Evolutionary conservation across 257 asterid genomes (phyloP).

Genomic region (Nicotiana benthamiana): DNA sequence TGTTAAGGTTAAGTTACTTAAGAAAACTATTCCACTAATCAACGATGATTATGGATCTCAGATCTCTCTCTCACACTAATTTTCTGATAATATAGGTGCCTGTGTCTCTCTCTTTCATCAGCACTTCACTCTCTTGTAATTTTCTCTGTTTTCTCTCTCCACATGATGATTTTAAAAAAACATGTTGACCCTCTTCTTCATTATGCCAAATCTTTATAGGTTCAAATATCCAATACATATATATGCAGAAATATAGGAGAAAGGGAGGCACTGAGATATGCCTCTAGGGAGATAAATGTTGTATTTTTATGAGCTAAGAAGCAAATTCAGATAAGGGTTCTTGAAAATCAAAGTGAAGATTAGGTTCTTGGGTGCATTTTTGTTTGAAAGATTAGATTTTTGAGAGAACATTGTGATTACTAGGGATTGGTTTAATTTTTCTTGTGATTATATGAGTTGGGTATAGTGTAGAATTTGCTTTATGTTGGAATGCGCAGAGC

Average conservation of each 20-base stretch:
- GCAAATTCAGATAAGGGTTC: background rate
- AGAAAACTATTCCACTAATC: background rate
- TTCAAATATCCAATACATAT: background rate
- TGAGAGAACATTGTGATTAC: background rate
- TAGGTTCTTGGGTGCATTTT: background rate
- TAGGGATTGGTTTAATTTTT: constrained; percentile 11
- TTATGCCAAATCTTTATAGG: background rate
- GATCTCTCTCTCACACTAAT: background rate
- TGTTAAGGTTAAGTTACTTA: background rate
- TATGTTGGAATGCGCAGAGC: constrained; percentile 14
- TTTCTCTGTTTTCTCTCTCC: background rate
- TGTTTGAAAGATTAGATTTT: background rate
- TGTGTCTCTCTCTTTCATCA: background rate
- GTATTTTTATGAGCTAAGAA: background rate
- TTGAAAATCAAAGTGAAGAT: background rate
- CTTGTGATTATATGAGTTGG: constrained; percentile 3
- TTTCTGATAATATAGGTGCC: background rate
- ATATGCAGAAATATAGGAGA: background rate
- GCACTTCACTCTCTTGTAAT: background rate
- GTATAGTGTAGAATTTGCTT: constrained; percentile 1
- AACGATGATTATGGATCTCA: background rate
- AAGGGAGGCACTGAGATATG: background rate
- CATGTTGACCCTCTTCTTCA: background rate
- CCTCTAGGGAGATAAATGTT: background rate
- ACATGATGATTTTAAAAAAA: background rate